phyloP scores from a whole-genome alignment of 2,329 filamentous ascomycete species.

The Paraphoma sp. region DNA sequence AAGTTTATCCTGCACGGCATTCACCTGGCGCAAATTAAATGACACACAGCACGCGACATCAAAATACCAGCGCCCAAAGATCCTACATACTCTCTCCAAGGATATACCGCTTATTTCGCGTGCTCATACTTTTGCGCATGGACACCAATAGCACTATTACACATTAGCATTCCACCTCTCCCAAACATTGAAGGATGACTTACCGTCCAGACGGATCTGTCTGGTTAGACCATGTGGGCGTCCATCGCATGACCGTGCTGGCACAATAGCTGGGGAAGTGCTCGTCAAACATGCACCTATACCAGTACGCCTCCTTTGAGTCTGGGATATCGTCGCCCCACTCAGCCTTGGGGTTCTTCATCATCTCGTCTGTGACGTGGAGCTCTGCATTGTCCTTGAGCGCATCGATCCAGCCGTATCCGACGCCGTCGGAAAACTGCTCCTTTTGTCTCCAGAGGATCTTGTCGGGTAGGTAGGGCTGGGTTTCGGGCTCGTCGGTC shows the following conservation, averaged over 20 bases:
- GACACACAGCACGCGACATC: neutral
- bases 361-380: slow-evolving; percentile 94
- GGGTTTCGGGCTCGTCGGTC: slow-evolving; percentile 76
- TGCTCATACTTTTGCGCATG: slow-evolving; percentile 44
- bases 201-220: slow-evolving; percentile 92
- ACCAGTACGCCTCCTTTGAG: slow-evolving; percentile 98
- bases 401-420: slow-evolving; percentile 98
- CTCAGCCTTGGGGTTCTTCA: slow-evolving; percentile 97
- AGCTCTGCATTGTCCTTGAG: slow-evolving; percentile 93
- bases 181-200: slow-evolving; percentile 26
- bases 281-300: slow-evolving; percentile 98
- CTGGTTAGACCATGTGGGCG: slow-evolving; percentile 96
- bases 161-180: slow-evolving; percentile 11
- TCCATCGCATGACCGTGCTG: slow-evolving; percentile 93
- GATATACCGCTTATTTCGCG: slow-evolving; percentile 16
- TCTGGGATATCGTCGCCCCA: slow-evolving; percentile 94
- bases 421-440: slow-evolving; percentile 98
- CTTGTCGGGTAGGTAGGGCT: slow-evolving; percentile 91
- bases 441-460: slow-evolving; percentile 99
- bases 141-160: slow-evolving; percentile 39
- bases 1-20: too few species aligned
- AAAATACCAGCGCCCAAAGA: neutral
- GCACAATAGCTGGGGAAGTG: slow-evolving; percentile 94
- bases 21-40: neutral
- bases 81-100: neutral